A percentile compares a stretch with the other conserved stretches of the same genome.
These are phyloP conservation scores for Claviceps maximensis DNA, from an alignment of 2,329 filamentous ascomycete species.

Conservation along the genomic window DNA sequence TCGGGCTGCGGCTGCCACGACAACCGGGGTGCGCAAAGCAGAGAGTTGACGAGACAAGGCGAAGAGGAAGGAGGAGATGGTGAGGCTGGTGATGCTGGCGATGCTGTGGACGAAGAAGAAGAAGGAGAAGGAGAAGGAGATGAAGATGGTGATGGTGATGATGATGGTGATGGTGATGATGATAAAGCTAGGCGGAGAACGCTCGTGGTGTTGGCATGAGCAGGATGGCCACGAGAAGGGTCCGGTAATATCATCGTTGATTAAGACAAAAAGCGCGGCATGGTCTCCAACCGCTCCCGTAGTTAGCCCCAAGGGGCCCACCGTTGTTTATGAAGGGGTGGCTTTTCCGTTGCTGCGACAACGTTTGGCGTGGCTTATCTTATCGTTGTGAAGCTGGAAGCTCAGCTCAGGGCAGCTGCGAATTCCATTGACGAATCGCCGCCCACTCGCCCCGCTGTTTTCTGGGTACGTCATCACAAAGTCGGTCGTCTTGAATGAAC, in stretches of 20 bases:
- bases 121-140: neutral
- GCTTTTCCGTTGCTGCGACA: conserved; percentile 12
- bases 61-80: neutral
- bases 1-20: neutral
- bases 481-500: neutral
- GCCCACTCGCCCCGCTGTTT: too few species aligned
- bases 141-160: neutral
- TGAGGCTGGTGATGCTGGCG: too few species aligned
- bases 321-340: conserved; percentile 13
- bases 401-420: too few species aligned
- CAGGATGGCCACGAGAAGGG: neutral
- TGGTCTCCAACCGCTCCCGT: neutral
- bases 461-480: neutral
- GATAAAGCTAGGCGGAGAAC: neutral
- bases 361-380: conserved; percentile 12
- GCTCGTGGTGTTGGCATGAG: neutral
- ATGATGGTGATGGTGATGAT: neutral
- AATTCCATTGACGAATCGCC: too few species aligned
- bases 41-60: neutral
- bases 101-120: neutral
- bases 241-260: neutral
- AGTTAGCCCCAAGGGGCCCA: neutral
- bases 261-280: neutral
- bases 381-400: neutral
- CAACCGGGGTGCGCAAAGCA: neutral